phyloP scores from a whole-genome alignment of 441 rosid genomes.

The Croton setiger region DNA sequence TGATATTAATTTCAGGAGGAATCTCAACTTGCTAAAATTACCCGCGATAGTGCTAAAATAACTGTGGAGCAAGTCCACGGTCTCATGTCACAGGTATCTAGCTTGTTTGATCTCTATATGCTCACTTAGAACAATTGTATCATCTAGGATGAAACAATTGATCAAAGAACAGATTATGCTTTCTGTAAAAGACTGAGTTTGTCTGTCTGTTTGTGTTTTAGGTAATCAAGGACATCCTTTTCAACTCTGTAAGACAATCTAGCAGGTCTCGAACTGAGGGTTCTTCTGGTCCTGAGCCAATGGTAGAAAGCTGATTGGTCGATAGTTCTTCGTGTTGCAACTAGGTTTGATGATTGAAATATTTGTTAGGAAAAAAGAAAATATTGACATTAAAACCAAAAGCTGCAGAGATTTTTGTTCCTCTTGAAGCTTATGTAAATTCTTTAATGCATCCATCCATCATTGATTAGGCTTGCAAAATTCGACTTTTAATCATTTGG shows the following conservation, averaged over 20 bases:
- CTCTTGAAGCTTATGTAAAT: constrained; percentile 22
- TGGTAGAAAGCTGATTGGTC: constrained; percentile 70
- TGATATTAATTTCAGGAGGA: constrained; percentile 65
- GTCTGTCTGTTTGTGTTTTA: constrained; percentile 17
- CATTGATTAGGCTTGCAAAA: not conserved
- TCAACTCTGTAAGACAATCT: constrained; percentile 73
- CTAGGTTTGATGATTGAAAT: constrained; percentile 3
- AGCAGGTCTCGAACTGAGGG: constrained; percentile 43
- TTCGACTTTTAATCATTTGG: constrained; percentile 1
- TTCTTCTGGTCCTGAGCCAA: constrained; percentile 85
- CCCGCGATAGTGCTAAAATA: constrained; percentile 92
- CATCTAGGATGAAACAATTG: not conserved
- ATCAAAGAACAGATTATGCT: not conserved
- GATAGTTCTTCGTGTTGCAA: constrained; percentile 4
- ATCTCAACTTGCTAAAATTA: constrained; percentile 88
- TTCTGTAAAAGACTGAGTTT: not conserved
- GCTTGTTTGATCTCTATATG: constrained; percentile 5
- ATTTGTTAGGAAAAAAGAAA: not conserved
- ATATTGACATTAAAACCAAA: not conserved
- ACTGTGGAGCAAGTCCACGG: constrained; percentile 98
- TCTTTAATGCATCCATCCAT: constrained; percentile 3
- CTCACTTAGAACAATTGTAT: not conserved
- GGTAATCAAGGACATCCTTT: constrained; percentile 96
- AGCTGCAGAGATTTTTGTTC: constrained; percentile 4
- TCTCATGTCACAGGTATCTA: constrained; percentile 90